Evolutionary conservation across 2,329 filamentous ascomycete species (phyloP), one percentile per base, ranked within the genome.

Genomic region (Coniella lustricola): DNA sequence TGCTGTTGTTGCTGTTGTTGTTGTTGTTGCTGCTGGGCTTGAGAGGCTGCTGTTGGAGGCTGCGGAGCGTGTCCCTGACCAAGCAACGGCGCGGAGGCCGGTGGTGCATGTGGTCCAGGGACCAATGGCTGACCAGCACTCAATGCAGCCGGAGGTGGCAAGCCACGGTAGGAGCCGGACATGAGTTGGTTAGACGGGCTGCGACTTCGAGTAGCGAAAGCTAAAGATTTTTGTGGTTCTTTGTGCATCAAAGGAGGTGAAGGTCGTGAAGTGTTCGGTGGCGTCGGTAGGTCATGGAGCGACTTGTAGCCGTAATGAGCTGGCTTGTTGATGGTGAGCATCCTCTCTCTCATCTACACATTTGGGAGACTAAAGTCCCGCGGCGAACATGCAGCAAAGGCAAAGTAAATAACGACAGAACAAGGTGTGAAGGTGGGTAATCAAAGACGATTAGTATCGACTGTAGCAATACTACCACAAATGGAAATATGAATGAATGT

Each of bases 91-190:
- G 57, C 57, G 40, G 35, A 35, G 33, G 44, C 25, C 12, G 59
- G 62, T n/a, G 62, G 64, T 45, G 61, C 58, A 40, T 62, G 62
- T 36, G 62, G 53, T 40, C 57, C 60, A 25, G 57, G 62, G 56
- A 67, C 67, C 46, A 64, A 65, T 55, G 73, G 71, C 42, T 67
- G 74, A 53, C 79, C 71, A 56, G 84, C 67, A 58, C 76, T 74
- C 76, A 85, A 79, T 63, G 78, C 77, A 59, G 79, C 77, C 67
- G 84, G 82, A 49, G 79, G 78, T 63, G 84, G 84, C 70, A 87
- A 69, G 59, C 79, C 80, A 67, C 83, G 79, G 66, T 84, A 82
- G 65, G 81, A 76, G 61, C 76, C 78, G 61, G 83, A 82, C 84
- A 87, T 87, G 65, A 69, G 69, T 69, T 76, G 71, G 58, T 65